phyloP scores from a whole-genome alignment of 2,329 filamentous ascomycete genomes.

The Metarhizium rileyi region DNA sequence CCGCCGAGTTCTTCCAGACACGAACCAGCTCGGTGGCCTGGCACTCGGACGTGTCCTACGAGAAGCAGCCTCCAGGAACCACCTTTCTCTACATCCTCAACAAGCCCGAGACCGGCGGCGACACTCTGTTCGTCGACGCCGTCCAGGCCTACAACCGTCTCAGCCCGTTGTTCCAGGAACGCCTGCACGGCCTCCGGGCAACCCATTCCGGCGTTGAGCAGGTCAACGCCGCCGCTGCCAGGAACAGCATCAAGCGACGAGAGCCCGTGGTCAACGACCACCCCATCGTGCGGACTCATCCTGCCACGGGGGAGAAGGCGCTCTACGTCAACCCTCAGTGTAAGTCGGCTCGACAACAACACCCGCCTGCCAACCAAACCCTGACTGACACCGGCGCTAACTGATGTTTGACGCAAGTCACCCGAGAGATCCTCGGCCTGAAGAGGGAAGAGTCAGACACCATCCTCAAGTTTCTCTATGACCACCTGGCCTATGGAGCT shows the following conservation, averaged over 20 bases:
- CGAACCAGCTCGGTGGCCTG: slow-evolving; percentile 76
- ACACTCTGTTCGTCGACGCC: slow-evolving; percentile 74
- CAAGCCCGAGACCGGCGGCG: slow-evolving; percentile 67
- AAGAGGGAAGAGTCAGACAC: slow-evolving; percentile 82
- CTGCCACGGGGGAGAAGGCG: slow-evolving; percentile 73
- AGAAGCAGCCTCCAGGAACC: slow-evolving; percentile 78
- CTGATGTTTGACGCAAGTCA: slow-evolving; percentile 44
- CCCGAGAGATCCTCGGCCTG: slow-evolving; percentile 67
- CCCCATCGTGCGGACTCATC: slow-evolving; percentile 72
- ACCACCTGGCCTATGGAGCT: slow-evolving; percentile 42
- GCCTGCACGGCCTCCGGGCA: slow-evolving; percentile 70
- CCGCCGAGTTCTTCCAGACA: slow-evolving; percentile 49
- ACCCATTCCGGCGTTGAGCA: slow-evolving; percentile 79
- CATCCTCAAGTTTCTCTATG: slow-evolving; percentile 61
- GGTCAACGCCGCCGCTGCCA: slow-evolving; percentile 55
- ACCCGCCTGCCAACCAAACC: neutral
- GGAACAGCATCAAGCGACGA: slow-evolving; percentile 62
- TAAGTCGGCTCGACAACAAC: slow-evolving; percentile 28
- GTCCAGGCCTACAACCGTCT: slow-evolving; percentile 74
- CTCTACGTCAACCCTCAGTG: slow-evolving; percentile 77
- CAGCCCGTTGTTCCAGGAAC: slow-evolving; percentile 67
- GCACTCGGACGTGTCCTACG: slow-evolving; percentile 85
- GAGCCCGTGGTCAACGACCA: slow-evolving; percentile 68
- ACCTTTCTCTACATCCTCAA: slow-evolving; percentile 88
- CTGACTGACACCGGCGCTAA: neutral